Base-by-base conservation (phyloP, 495 filamentous ascomycete species). In the Penicillium angulare region DNA sequence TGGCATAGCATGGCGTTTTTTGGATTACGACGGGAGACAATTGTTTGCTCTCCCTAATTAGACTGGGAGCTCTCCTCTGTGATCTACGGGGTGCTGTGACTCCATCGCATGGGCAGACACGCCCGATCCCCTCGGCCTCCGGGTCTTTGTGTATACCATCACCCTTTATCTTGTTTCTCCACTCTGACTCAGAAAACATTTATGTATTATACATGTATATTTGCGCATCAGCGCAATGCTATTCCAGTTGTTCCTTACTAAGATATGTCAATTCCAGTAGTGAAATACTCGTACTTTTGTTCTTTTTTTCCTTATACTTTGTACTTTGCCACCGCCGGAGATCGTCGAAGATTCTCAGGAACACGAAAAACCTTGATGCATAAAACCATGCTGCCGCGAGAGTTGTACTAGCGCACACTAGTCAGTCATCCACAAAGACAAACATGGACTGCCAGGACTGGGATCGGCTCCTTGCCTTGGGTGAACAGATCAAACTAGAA, bases 1-100 rank as follows among this genome's bases (percentile, higher is more conserved):
- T 65, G 63, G 72, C 74, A 77, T 77, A 77, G 74, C 74, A 77
- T 69, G 74, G 74, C 72, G 74, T 77, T 75, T n/a, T n/a, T 65
- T 55, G 68, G 58, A 9, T 63, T 67, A 54, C 57, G 60, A 61
- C 47, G 45, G 53, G 63, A 65, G 59, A 63, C 54, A 59, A 36
- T 43, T 33, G 24, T 34, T 18, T n/a, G n/a, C 22, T 52, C 43
- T 40, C 15, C 24, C 24, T 32, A 12, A 38, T 57, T 56, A 62
- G 63, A 58, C 43, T 49, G 50, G 54, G 54, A 46, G 60, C 47
- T 52, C 44, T 49, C 26, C 42, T 57, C 49, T 22, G 36, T 50
- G 51, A 38, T 50, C 31, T 23, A 43, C 29, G 47, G 24, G 22
- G 18, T 15, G 29, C 9, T 29, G 8, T 21, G 20, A 39, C 33